Evolutionary conservation across 176 grass and related monocot species (phyloP).

Genomic region (Zizania latifolia): DNA sequence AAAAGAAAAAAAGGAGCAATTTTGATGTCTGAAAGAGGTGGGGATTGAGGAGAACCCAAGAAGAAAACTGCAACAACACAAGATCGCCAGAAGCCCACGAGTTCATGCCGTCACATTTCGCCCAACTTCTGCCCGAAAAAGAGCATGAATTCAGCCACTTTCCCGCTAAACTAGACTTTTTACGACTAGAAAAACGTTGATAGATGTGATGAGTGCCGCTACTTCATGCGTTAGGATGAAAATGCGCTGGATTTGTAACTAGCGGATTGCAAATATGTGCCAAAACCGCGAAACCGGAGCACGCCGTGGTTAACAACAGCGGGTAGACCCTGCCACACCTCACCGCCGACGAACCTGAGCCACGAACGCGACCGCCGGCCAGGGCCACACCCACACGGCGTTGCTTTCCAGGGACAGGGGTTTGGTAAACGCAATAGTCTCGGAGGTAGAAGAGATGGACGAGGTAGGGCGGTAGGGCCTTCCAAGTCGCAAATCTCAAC

Average conservation of each 20-base stretch:
- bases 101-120: slow-evolving; percentile 19
- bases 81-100: neutral
- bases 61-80: neutral
- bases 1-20: neutral
- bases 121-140: neutral
- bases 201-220: neutral
- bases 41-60: neutral
- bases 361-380: slow-evolving; percentile 9
- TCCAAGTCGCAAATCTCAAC: no score
- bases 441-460: neutral
- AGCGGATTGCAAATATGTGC: neutral
- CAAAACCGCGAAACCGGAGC: neutral
- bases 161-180: neutral
- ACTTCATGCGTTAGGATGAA: neutral
- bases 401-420: slow-evolving; percentile 45
- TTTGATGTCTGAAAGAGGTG: neutral
- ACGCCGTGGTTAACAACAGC: slow-evolving; percentile 7
- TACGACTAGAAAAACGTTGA: neutral
- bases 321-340: slow-evolving; percentile 17
- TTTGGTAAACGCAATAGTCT: slow-evolving; percentile 54
- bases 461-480: no score
- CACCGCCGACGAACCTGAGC: slow-evolving; percentile 18
- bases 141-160: neutral
- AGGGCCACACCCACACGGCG: neutral
- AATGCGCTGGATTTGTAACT: neutral